phyloP scores from a whole-genome alignment of 768 basidiomycete species.

The Suillus americanus region DNA sequence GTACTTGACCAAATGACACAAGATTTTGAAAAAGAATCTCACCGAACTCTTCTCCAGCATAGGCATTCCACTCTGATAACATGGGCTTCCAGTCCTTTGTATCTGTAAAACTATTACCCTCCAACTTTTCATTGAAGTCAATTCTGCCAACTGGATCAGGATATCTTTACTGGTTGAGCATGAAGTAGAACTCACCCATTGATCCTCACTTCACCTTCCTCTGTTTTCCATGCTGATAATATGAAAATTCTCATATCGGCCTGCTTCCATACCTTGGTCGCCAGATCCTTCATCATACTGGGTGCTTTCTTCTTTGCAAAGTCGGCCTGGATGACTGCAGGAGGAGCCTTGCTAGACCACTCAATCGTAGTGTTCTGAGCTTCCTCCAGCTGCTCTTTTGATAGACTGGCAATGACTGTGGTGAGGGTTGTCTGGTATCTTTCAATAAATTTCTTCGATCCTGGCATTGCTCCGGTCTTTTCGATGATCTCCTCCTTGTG shows the following conservation, averaged over 20 bases:
- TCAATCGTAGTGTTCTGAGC: neutral
- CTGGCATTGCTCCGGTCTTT: too few relatives aligned
- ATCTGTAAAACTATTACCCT: too few relatives aligned
- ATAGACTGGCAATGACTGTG: neutral
- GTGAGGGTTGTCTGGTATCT: neutral
- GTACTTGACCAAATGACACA: neutral
- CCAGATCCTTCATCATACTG: neutral
- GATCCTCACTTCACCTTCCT: neutral
- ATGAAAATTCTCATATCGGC: neutral
- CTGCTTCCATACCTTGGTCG: neutral
- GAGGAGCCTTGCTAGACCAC: neutral
- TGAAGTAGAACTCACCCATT: neutral
- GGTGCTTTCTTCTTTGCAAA: conserved; percentile 1
- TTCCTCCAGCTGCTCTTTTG: too few relatives aligned
- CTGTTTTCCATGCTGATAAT: neutral
- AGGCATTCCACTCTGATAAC: too few relatives aligned
- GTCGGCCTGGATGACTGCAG: neutral
- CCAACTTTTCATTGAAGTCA: neutral
- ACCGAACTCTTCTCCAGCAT: too few relatives aligned
- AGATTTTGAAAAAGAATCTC: neutral
- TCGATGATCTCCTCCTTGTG: too few relatives aligned
- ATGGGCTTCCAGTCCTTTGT: too few relatives aligned
- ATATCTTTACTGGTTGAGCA: neutral
- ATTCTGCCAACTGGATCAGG: neutral
- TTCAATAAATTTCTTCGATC: neutral